These are phyloP conservation scores for Nemophila menziesii DNA, from an alignment of 257 asterid species.

Conservation along the genomic window DNA sequence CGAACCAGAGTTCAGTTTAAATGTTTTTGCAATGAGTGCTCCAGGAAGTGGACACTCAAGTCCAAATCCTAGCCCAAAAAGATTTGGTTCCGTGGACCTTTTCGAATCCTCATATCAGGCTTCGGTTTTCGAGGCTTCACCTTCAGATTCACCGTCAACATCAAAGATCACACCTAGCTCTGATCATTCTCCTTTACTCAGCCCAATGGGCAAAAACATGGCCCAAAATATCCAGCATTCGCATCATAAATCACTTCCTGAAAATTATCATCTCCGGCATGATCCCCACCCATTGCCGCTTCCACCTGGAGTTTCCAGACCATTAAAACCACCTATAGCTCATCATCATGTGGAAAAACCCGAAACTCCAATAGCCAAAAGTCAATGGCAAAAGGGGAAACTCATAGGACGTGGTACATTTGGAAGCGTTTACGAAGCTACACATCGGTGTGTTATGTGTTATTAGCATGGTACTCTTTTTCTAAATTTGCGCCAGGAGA, in stretches of 20 bases:
- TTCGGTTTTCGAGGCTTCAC: constrained; percentile 18
- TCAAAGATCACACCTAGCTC: constrained; percentile 16
- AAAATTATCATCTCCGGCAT: constrained; percentile 21
- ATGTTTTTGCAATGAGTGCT: constrained; percentile 57
- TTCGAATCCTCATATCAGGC: constrained; percentile 24
- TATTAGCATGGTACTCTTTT: constrained; percentile 4
- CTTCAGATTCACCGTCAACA: constrained; percentile 26
- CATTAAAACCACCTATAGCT: constrained; percentile 18
- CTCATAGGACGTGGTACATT: constrained; percentile 75
- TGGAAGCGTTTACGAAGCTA: constrained; percentile 79
- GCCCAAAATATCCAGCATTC: constrained; percentile 12
- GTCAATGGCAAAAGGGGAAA: constrained; percentile 72
- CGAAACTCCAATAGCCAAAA: constrained; percentile 30
- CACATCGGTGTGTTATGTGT: constrained; percentile 41
- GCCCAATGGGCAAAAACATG: constrained; percentile 26
- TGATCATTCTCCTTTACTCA: constrained; percentile 41
- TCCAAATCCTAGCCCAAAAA: constrained; percentile 58
- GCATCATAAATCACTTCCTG: constrained; percentile 34
- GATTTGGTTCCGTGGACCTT: constrained; percentile 38
- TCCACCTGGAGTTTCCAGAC: constrained; percentile 50
- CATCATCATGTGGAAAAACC: constrained; percentile 32
- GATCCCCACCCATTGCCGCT: constrained; percentile 73
- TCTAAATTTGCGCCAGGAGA: constrained; percentile 6
- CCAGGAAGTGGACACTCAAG: constrained; percentile 63
- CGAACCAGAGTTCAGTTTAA: constrained; percentile 20